Evolutionary conservation across 2,329 filamentous ascomycete genomes (phyloP).

Genomic region (Hysterium pulicare): DNA sequence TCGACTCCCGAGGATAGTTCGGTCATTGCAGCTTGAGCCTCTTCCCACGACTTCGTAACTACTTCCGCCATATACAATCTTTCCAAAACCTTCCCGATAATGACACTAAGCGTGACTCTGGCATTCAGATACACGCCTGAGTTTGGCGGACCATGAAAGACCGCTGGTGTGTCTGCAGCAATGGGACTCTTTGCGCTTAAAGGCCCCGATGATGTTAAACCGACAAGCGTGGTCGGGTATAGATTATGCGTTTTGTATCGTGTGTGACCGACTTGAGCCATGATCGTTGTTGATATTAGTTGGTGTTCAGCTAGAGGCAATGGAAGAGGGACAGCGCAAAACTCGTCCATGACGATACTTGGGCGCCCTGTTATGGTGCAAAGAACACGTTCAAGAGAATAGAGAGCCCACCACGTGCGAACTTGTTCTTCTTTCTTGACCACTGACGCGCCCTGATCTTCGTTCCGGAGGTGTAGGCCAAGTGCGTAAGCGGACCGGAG

Average conservation of each 20-base stretch:
- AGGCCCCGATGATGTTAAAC: too few relatives aligned
- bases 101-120: not conserved
- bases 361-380: slow-evolving; percentile 38
- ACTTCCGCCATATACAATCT: slow-evolving; percentile 30
- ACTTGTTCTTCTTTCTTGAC: slow-evolving; percentile 31
- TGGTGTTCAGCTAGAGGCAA: slow-evolving; percentile 25
- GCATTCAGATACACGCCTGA: not conserved
- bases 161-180: too few relatives aligned
- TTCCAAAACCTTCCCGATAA: slow-evolving; percentile 28
- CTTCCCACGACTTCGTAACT: slow-evolving; percentile 31
- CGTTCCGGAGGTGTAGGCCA: slow-evolving; percentile 38
- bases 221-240: too few relatives aligned
- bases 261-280: not conserved
- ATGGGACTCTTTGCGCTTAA: too few relatives aligned
- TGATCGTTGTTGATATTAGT: slow-evolving; percentile 8
- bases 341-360: slow-evolving; percentile 23
- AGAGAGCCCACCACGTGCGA: slow-evolving; percentile 40
- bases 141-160: not conserved
- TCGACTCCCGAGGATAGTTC: slow-evolving; percentile 25
- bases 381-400: slow-evolving; percentile 34
- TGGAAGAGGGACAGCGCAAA: slow-evolving; percentile 31
- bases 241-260: not conserved
- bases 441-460: slow-evolving; percentile 18
- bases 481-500: slow-evolving; percentile 34
- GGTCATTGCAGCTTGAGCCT: slow-evolving; percentile 28